These are phyloP conservation scores for Coprinopsis strossmayeri DNA, from an alignment of 768 basidiomycete genomes.

Conservation along the genomic window DNA sequence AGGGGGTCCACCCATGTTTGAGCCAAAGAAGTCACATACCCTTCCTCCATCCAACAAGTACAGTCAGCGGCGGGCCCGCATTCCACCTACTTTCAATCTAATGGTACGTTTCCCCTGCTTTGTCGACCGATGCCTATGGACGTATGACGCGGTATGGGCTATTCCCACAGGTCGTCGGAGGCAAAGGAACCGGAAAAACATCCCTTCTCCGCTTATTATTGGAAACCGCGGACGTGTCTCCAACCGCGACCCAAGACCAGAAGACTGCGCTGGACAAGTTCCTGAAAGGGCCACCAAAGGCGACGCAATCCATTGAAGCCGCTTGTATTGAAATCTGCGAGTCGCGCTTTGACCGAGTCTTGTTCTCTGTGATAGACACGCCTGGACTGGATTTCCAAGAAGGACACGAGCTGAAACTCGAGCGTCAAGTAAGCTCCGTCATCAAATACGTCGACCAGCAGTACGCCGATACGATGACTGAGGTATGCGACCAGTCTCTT, in stretches of 20 bases:
- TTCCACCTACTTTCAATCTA: conserved; percentile 77
- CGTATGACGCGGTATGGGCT: too few species aligned
- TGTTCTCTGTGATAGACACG: conserved; percentile 80
- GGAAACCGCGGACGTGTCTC: conserved; percentile 80
- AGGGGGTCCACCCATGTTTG: conserved; percentile 61
- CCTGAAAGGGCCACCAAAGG: conserved; percentile 51
- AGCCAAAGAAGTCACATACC: conserved; percentile 38
- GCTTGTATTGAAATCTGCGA: conserved; percentile 80
- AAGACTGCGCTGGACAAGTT: conserved; percentile 57
- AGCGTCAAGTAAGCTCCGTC: conserved; percentile 67
- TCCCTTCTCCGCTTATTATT: conserved; percentile 73
- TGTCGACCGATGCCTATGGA: too few species aligned
- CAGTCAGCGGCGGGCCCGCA: conserved; percentile 57
- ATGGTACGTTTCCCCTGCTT: conserved; percentile 65
- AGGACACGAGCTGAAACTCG: conserved; percentile 70
- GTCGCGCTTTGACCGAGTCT: conserved; percentile 70
- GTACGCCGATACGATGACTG: conserved; percentile 83
- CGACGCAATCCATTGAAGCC: conserved; percentile 57
- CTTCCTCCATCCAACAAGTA: conserved; percentile 36
- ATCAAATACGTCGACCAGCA: conserved; percentile 77
- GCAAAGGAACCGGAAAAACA: conserved; percentile 79
- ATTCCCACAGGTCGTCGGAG: conserved; percentile 61
- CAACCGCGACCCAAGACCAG: conserved; percentile 71
- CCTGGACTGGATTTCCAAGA: conserved; percentile 75
- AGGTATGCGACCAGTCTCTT: conserved; percentile 39